Conservation (phyloP, 495 filamentous ascomycete genomes). For the Podospora sp. region DNA sequence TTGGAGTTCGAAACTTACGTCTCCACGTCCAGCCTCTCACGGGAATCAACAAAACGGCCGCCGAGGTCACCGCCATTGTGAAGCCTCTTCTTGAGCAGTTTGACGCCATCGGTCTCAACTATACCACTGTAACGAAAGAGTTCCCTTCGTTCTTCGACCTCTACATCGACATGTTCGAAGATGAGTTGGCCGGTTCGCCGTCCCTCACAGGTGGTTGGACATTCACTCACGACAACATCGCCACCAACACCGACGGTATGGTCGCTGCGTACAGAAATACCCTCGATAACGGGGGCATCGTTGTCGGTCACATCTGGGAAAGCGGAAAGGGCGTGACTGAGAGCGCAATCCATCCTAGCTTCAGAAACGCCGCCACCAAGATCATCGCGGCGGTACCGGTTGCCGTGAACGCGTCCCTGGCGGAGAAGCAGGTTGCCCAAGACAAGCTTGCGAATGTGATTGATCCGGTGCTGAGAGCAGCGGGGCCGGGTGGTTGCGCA, state of each 20-base stretch:
- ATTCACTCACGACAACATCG: constrained; percentile 34
- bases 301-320: constrained; percentile 37
- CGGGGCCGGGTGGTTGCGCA: constrained; percentile 31
- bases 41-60: constrained; percentile 24
- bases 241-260: constrained; percentile 21
- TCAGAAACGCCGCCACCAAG: constrained; percentile 26
- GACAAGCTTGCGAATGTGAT: constrained; percentile 16
- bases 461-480: constrained; percentile 24
- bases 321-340: constrained; percentile 31
- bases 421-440: constrained; percentile 10
- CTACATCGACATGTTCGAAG: constrained; percentile 39
- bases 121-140: constrained; percentile 21
- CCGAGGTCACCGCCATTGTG: constrained; percentile 30
- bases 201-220: constrained; percentile 37
- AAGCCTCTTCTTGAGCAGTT: constrained; percentile 29
- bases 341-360: constrained; percentile 55
- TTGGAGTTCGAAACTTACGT: constrained; percentile 21
- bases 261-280: not conserved
- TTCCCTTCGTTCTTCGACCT: constrained; percentile 35
- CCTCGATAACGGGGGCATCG: constrained; percentile 29
- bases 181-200: constrained; percentile 26
- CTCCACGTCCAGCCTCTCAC: constrained; percentile 26
- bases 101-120: constrained; percentile 14
- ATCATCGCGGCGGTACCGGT: constrained; percentile 11
- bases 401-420: not conserved